These are phyloP conservation scores for Mrakia frigida DNA, from an alignment of 768 basidiomycete species.

Conservation along the genomic window DNA sequence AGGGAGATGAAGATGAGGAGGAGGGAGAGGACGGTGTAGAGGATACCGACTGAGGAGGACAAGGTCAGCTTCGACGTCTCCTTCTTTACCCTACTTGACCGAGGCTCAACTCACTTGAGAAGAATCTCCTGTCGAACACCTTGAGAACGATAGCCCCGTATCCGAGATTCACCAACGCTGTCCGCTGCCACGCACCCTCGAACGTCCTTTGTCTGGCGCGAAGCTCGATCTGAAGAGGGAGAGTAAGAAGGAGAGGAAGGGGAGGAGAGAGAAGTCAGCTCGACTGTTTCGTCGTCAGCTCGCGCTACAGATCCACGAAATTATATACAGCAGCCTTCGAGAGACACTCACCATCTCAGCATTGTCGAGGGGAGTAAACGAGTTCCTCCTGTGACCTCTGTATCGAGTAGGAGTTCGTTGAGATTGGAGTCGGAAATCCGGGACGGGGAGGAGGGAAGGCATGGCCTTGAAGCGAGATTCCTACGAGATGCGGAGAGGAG, in stretches of 20 bases:
- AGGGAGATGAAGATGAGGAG: slow-evolving; percentile 58
- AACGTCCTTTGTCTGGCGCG: slow-evolving; percentile 20
- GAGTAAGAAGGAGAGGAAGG: background rate
- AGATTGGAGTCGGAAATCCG: background rate
- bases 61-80: background rate
- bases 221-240: background rate
- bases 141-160: slow-evolving; percentile 69
- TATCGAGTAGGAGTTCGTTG: slow-evolving; percentile 2
- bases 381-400: slow-evolving; percentile 17
- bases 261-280: background rate
- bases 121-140: slow-evolving; percentile 71
- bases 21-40: slow-evolving; percentile 50
- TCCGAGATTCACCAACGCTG: slow-evolving; percentile 66
- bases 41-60: slow-evolving; percentile 37
- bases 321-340: no score
- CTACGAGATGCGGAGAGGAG: background rate
- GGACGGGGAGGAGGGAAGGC: background rate
- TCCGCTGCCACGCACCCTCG: slow-evolving; percentile 38
- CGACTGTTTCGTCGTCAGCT: background rate
- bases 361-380: slow-evolving; percentile 17
- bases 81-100: background rate
- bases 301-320: background rate
- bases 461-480: background rate
- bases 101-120: slow-evolving; percentile 8
- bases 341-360: background rate